Conservation (phyloP, 176 grass and related monocot species). For the Zizania latifolia region DNA sequence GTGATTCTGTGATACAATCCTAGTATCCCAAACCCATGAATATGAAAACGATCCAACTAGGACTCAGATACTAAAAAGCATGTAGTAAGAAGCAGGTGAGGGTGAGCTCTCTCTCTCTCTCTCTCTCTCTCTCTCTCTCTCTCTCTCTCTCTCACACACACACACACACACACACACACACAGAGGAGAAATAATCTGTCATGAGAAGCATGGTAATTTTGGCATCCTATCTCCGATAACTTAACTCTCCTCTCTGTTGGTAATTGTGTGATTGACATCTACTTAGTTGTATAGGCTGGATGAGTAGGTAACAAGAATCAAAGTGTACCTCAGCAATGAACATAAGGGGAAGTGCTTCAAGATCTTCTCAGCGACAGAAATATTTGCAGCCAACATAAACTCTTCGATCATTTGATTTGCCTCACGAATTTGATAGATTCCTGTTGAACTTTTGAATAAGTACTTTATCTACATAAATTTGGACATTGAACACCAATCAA, state of each 20-base stretch:
- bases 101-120: not conserved
- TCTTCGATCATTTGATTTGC: conserved; percentile 99
- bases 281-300: not conserved
- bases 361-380: conserved; percentile 96
- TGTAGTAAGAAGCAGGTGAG: not conserved
- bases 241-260: not conserved
- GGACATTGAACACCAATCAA: conserved; percentile 5
- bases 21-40: not conserved
- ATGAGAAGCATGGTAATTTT: not conserved
- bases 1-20: not conserved
- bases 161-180: no score
- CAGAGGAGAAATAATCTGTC: not conserved
- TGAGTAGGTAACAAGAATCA: conserved; percentile 1
- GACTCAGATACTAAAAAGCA: not conserved
- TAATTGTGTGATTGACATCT: not conserved
- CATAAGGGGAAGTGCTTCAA: conserved; percentile 82
- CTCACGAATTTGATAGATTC: conserved; percentile 98
- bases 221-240: not conserved
- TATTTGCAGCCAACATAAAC: conserved; percentile 95
- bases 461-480: conserved; percentile 23
- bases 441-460: conserved; percentile 39
- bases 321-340: conserved; percentile 73
- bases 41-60: not conserved
- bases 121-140: no score
- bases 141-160: no score